Conservation (phyloP, 129 eudicot species). For the Chrysanthemum makinoi region DNA sequence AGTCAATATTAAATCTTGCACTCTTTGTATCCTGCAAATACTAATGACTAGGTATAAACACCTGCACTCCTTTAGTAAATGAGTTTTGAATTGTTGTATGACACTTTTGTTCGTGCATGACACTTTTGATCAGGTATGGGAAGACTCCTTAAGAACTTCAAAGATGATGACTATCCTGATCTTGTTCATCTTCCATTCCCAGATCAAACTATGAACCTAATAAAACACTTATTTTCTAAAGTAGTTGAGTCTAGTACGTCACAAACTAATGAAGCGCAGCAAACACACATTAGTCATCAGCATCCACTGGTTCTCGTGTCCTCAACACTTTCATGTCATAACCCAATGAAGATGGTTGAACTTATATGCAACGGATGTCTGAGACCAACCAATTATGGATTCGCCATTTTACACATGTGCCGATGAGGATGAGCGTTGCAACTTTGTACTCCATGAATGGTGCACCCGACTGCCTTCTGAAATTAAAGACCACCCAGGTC, state of each 20-base stretch:
- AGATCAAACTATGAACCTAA: neutral
- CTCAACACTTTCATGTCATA: neutral
- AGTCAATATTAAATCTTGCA: too few species aligned
- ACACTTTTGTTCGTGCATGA: too few species aligned
- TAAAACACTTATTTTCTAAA: neutral
- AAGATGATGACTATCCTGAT: neutral
- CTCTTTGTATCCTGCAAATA: too few species aligned
- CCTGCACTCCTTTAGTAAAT: too few species aligned
- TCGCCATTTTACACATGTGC: neutral
- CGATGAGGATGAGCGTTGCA: neutral
- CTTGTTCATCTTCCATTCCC: neutral
- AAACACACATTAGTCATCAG: neutral
- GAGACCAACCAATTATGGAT: slow-evolving; percentile 1
- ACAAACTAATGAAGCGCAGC: neutral
- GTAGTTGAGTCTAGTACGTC: neutral
- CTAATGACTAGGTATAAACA: too few species aligned
- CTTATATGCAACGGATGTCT: neutral
- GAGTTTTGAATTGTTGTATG: too few species aligned
- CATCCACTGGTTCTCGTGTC: neutral
- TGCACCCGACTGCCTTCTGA: neutral
- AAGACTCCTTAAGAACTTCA: neutral
- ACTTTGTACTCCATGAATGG: neutral
- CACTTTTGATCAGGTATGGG: neutral
- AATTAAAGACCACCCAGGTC: neutral
- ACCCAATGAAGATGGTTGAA: neutral